Base-by-base conservation (phyloP, 176 grass and related monocot species). In the Eragrostis curvula region DNA sequence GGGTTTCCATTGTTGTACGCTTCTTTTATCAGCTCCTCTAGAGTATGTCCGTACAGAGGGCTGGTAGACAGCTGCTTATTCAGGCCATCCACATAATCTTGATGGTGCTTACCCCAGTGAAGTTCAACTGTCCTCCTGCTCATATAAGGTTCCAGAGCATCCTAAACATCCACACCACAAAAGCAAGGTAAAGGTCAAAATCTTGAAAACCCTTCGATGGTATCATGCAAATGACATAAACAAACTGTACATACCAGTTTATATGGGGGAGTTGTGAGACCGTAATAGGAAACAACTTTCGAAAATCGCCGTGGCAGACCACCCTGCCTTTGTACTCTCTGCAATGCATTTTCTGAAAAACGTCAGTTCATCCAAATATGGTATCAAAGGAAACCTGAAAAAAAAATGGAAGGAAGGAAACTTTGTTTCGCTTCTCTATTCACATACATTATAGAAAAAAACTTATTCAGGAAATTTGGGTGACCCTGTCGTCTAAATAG, bases 1-100 rank as follows among this genome's bases (percentile, higher is more conserved):
- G 93, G 96, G 71, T 91, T 98, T 41, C 96, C 96, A 45, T 98
- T 98, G 87, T 98, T 98, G 75, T 95, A 98, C 0, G 90, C 94
- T 71, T 83, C 93, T 87, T 95, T 98, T 78, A 98, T 82, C 56
- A 95, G 81, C 21, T 95, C 93, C 84, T 95, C 93, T 82, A 95
- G 84, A 21, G 90, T 98, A 83, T 91, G 70, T 27, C 96, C 92
- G 84, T 98, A 98, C 40, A 98, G 79, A 16, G 86, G 48, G 78
- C 90, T 95, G 78, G 56, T 93, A 46, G 77, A 78, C 7, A 98
- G 79, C 79, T 95, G 90, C 79, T 80, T 91, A 74, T 98, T 98
- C 77, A 98, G 66, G 24, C 83, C 85, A 62, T 95, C 87, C 75
- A 95, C 90, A 39, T 91, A 84, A 17, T 84, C 89, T 44, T 85